Evolutionary conservation across 352 stramenopile genomes (phyloP).

Genomic region (Phytophthora idaei): DNA sequence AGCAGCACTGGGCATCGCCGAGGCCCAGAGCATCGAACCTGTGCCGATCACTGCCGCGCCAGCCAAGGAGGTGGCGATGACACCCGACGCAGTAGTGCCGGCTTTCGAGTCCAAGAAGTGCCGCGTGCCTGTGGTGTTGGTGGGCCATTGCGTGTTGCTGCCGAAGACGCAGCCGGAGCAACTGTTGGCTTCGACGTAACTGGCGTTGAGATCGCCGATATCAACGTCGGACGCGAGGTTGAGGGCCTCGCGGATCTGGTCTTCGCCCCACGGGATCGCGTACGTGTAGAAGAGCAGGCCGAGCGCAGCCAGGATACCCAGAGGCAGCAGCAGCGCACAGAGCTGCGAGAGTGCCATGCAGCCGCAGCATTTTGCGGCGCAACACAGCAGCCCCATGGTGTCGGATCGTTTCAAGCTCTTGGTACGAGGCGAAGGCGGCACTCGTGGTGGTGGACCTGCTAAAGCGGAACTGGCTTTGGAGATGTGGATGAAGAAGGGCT

Average conservation of each 20-base stretch:
- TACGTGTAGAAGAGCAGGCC: conserved; percentile 75
- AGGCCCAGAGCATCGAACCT: conserved; percentile 81
- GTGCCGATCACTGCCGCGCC: conserved; percentile 50
- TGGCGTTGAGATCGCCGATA: conserved; percentile 56
- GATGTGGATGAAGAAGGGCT: background rate
- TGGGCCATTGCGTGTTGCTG: conserved; percentile 84
- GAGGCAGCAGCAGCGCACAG: conserved; percentile 60
- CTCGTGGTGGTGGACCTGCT: conserved; percentile 28
- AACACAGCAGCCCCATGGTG: conserved; percentile 56
- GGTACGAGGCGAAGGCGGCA: conserved; percentile 10
- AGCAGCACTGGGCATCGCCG: conserved; percentile 63
- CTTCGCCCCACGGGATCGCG: conserved; percentile 73
- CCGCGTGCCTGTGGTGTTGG: conserved; percentile 61
- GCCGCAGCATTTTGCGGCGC: conserved; percentile 74
- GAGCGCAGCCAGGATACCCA: conserved; percentile 58
- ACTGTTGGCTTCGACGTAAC: conserved; percentile 59
- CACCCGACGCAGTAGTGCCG: conserved; percentile 59
- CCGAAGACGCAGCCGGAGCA: conserved; percentile 88
- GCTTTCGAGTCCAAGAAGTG: conserved; percentile 82
- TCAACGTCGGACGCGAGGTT: conserved; percentile 51
- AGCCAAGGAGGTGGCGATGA: conserved; percentile 74
- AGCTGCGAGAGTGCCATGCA: conserved; percentile 78
- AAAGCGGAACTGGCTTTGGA: conserved; percentile 31
- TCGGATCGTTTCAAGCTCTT: background rate
- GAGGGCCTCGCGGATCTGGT: conserved; percentile 67